Conservation (phyloP, 2,329 filamentous ascomycete genomes). For the Magnaporthiopsis rhizophila region DNA sequence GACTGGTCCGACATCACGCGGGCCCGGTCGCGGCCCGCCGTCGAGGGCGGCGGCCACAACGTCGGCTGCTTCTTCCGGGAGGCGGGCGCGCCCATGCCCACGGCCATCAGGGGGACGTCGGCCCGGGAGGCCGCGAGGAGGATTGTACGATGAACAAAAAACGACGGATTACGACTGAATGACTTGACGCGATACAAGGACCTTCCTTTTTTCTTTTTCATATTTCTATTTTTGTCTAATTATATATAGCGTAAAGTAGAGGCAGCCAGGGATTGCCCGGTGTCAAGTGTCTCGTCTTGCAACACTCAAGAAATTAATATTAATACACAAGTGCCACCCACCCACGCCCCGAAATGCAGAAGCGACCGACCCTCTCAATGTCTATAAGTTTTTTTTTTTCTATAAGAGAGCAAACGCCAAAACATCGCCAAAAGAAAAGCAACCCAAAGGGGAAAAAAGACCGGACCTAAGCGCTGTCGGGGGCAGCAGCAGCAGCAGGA, state of each 20-base stretch:
- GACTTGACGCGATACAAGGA: background rate
- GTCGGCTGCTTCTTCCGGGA: background rate
- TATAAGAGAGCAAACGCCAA: background rate
- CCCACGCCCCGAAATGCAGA: background rate
- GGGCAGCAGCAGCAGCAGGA: too few relatives aligned
- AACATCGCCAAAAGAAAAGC: background rate
- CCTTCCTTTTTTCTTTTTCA: background rate
- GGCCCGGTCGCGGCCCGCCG: background rate
- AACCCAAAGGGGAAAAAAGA: background rate
- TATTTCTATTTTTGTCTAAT: background rate
- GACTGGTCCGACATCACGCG: slow-evolving; percentile 9
- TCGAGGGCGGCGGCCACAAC: background rate
- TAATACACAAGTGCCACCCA: background rate
- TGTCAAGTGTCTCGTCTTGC: background rate
- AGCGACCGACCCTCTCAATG: background rate
- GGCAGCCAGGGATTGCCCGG: background rate
- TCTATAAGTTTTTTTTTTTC: background rate
- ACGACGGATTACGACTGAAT: background rate
- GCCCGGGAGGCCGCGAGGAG: background rate
- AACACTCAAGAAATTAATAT: background rate
- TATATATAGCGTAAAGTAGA: background rate
- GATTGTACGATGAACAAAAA: background rate
- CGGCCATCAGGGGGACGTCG: background rate
- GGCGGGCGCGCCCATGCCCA: background rate
- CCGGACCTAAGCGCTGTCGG: background rate